Evolutionary conservation across 2,329 filamentous ascomycete genomes (phyloP).

Genomic region (Colletotrichum viniferum): DNA sequence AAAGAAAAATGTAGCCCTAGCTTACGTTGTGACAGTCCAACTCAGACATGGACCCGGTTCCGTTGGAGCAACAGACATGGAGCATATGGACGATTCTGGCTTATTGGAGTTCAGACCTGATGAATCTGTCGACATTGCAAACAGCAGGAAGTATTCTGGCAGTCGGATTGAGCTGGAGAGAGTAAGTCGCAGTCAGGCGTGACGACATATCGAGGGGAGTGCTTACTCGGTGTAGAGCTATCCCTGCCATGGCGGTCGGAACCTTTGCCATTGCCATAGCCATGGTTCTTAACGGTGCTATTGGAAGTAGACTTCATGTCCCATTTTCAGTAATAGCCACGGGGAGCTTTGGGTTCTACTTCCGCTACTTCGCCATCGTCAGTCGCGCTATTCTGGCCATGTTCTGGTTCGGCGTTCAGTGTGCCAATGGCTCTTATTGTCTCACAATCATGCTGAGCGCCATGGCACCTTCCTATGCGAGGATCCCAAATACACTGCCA

Average conservation of each 20-base stretch:
- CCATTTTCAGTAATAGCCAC: conserved; percentile 40
- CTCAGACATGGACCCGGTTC: conserved; percentile 18
- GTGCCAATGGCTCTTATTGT: conserved; percentile 2
- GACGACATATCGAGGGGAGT: not conserved
- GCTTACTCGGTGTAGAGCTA: not conserved
- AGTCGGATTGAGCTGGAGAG: conserved; percentile 37
- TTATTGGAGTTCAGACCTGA: conserved; percentile 40
- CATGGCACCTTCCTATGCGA: conserved; percentile 60
- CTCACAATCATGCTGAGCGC: conserved; percentile 42
- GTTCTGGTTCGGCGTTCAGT: conserved; percentile 68
- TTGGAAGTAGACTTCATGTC: conserved; percentile 38
- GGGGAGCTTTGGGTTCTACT: conserved; percentile 41
- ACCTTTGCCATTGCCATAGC: conserved; percentile 51
- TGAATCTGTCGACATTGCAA: conserved; percentile 38
- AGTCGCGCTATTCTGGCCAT: conserved; percentile 48
- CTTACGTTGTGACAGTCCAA: not conserved
- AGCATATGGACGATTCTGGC: conserved; percentile 36
- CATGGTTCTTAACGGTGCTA: conserved; percentile 41
- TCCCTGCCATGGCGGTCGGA: conserved; percentile 32
- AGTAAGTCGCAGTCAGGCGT: not conserved
- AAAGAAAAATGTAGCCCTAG: not conserved
- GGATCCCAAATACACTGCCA: conserved; percentile 57
- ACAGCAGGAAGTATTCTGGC: conserved; percentile 37
- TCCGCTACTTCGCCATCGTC: conserved; percentile 36
- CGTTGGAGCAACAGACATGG: conserved; percentile 33